Conservation (phyloP, 83 land plant species). For the Picea abies region DNA sequence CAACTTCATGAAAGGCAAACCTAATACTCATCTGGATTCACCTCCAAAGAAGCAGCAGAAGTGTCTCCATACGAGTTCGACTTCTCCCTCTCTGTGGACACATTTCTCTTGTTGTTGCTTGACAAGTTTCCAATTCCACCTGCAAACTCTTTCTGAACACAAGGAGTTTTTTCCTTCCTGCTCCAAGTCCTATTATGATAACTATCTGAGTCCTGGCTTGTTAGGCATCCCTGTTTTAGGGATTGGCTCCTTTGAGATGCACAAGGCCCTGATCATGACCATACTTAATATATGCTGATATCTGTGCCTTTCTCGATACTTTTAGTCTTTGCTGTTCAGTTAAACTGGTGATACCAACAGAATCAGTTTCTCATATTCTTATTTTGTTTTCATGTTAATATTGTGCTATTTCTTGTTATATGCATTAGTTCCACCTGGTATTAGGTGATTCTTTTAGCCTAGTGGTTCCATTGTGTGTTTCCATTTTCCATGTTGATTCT, state of each 20-base stretch:
- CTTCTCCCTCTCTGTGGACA: too few relatives aligned
- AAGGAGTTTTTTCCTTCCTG: background rate
- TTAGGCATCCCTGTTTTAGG: background rate
- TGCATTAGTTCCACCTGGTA: background rate
- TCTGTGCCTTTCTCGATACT: background rate
- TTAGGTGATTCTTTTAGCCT: too few relatives aligned
- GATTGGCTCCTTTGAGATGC: background rate
- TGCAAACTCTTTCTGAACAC: too few relatives aligned
- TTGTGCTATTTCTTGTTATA: background rate
- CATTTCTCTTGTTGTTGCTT: too few relatives aligned
- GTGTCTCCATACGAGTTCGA: too few relatives aligned
- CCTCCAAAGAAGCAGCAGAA: too few relatives aligned
- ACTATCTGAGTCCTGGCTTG: too few relatives aligned
- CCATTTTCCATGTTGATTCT: background rate
- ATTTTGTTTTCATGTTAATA: background rate
- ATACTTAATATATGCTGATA: background rate
- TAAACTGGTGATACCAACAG: background rate
- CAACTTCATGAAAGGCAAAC: too few relatives aligned
- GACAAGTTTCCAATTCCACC: too few relatives aligned
- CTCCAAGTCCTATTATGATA: too few relatives aligned
- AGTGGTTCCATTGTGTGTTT: background rate
- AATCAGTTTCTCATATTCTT: background rate
- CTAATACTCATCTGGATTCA: too few relatives aligned
- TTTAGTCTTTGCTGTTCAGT: background rate
- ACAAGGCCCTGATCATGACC: background rate